Percentiles rank a stretch among this genome's conserved stretches.
These are phyloP conservation scores for Tetrahymena borealis DNA, from an alignment of 73 alveolate genomes.

Conservation along the genomic window DNA sequence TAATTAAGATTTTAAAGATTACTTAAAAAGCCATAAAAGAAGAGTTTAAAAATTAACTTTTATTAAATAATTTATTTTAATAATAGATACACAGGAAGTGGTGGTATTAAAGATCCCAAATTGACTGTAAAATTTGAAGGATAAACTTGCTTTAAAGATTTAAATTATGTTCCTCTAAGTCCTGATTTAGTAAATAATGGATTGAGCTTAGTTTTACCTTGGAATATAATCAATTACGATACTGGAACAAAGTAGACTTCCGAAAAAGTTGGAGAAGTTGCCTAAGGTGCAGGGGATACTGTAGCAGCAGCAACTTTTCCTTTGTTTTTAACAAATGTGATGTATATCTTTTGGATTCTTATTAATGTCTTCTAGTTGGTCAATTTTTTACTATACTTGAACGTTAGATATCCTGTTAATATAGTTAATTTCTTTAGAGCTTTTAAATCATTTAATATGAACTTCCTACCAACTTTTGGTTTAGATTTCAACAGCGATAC, in stretches of 20 bases:
- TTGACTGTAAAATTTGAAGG: not conserved
- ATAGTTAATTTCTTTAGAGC: not conserved
- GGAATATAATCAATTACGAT: not conserved
- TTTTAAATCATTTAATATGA: not conserved
- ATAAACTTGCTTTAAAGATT: not conserved
- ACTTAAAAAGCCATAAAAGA: no score
- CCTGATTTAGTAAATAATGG: not conserved
- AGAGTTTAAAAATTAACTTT: no score
- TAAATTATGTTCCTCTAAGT: not conserved
- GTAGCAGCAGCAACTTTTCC: not conserved
- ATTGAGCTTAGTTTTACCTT: not conserved
- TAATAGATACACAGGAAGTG: not conserved
- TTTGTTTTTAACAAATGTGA: not conserved
- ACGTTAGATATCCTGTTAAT: not conserved
- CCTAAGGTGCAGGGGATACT: not conserved
- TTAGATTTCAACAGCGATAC: not conserved
- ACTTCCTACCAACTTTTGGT: not conserved
- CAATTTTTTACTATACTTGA: not conserved
- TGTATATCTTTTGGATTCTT: not conserved
- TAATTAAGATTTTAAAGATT: no score
- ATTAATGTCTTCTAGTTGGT: not conserved
- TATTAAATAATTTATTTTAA: not conserved
- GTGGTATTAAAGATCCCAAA: not conserved
- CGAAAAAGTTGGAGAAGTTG: not conserved
- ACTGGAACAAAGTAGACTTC: not conserved